phyloP scores from a whole-genome alignment of 2,329 filamentous ascomycete genomes.

The Daldinia eschscholtzii region DNA sequence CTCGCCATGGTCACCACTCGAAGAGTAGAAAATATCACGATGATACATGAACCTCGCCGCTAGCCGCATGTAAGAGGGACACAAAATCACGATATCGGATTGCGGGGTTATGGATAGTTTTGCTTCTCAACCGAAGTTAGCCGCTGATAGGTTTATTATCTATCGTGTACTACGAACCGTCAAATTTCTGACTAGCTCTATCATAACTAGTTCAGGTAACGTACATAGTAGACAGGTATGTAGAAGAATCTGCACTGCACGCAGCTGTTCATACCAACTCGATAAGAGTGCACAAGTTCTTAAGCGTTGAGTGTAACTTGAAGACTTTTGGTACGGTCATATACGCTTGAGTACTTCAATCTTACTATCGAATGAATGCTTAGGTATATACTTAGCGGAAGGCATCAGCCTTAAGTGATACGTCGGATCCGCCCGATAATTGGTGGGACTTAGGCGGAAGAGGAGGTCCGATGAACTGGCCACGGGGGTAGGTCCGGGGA shows the following conservation, averaged over 20 bases:
- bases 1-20: constrained; percentile 33
- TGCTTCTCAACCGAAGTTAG: not conserved
- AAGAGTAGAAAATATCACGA: not conserved
- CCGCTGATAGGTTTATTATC: not conserved
- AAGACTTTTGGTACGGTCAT: no score
- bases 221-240: no score
- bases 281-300: no score
- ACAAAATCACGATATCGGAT: not conserved
- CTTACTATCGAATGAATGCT: not conserved
- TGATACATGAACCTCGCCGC: not conserved
- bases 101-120: constrained; percentile 10
- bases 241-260: no score
- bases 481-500: not conserved
- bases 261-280: no score
- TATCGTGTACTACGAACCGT: constrained; percentile 8
- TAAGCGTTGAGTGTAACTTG: no score
- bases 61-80: not conserved
- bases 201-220: not conserved
- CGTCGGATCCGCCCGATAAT: constrained; percentile 28
- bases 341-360: no score
- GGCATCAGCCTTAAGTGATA: constrained; percentile 6
- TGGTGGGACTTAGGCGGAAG: constrained; percentile 26
- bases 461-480: constrained; percentile 24
- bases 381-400: not conserved
- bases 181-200: not conserved